These are phyloP conservation scores for Phytophthora sansomeana DNA, from an alignment of 352 stramenopile species.

Conservation along the genomic window DNA sequence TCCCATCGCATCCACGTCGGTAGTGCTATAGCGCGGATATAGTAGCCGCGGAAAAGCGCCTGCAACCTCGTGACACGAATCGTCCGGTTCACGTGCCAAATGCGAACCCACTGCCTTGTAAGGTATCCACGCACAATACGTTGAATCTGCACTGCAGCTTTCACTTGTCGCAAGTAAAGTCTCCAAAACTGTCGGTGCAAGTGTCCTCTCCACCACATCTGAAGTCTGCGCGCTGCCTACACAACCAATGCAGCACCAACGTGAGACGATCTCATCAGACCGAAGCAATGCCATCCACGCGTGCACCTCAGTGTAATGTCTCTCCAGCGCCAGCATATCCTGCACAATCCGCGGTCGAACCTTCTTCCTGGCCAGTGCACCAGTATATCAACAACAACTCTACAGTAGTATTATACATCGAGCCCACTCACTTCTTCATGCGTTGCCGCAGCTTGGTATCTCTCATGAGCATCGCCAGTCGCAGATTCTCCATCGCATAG, in stretches of 20 bases:
- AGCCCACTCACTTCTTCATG: constrained; percentile 45
- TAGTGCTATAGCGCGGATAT: constrained; percentile 53
- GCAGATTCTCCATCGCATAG: constrained; percentile 75
- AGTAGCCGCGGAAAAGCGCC: constrained; percentile 62
- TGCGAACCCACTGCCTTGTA: constrained; percentile 49
- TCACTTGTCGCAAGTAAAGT: constrained; percentile 50
- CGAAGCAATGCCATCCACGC: background rate
- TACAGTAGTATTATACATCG: background rate
- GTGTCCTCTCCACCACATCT: constrained; percentile 66
- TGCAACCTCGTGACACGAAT: constrained; percentile 65
- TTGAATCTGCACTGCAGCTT: constrained; percentile 62
- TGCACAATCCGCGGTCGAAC: constrained; percentile 65
- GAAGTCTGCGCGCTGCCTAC: constrained; percentile 52
- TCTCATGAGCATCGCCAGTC: constrained; percentile 54
- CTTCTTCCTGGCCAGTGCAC: constrained; percentile 46
- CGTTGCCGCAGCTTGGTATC: constrained; percentile 51
- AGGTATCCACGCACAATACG: constrained; percentile 59
- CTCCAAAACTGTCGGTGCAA: constrained; percentile 54
- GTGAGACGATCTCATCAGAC: background rate
- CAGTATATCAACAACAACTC: background rate
- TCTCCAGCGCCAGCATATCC: constrained; percentile 77
- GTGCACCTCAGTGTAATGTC: constrained; percentile 51
- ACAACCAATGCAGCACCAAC: background rate
- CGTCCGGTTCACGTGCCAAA: constrained; percentile 68
- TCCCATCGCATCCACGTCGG: constrained; percentile 66